Evolutionary conservation across 139 green algal genomes (phyloP).

Genomic region (Chlamydomonas incerta): DNA sequence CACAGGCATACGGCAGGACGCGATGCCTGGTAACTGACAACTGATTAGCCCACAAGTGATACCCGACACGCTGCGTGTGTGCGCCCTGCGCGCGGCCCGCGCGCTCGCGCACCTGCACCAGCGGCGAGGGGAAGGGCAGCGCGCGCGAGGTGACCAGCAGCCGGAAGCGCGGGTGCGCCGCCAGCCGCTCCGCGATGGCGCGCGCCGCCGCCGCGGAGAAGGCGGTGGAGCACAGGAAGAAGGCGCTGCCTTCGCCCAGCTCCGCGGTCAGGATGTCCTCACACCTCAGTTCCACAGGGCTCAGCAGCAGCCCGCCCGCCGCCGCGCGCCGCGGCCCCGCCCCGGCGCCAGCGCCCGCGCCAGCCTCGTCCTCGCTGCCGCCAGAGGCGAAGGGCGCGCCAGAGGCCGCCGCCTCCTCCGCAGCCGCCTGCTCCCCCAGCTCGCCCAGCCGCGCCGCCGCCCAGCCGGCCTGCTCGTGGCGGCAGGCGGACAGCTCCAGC

Average conservation of each 20-base stretch:
- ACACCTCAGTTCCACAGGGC: slow-evolving; percentile 46
- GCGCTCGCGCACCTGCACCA: slow-evolving; percentile 4
- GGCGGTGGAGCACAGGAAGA: slow-evolving; percentile 62
- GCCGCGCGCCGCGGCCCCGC: no score
- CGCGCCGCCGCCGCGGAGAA: slow-evolving; percentile 49
- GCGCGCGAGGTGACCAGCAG: slow-evolving; percentile 54
- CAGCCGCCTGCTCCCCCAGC: background rate
- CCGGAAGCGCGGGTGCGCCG: slow-evolving; percentile 49
- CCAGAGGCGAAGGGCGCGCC: background rate
- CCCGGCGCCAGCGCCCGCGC: no score
- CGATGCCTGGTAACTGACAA: background rate
- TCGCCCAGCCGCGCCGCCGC: slow-evolving; percentile 42
- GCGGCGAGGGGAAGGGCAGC: slow-evolving; percentile 53
- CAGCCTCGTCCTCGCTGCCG: no score
- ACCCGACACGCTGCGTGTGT: no score
- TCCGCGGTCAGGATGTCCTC: slow-evolving; percentile 51
- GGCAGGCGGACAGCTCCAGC: slow-evolving; percentile 55
- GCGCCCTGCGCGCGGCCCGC: no score
- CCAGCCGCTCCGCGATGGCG: slow-evolving; percentile 54
- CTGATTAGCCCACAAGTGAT: background rate
- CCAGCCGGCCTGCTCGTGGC: slow-evolving; percentile 56
- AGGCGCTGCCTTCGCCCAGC: slow-evolving; percentile 47
- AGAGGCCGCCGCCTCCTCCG: background rate
- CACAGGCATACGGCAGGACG: background rate
- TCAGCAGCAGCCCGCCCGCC: slow-evolving; percentile 16